Evolutionary conservation across 345 rosid species (phyloP).

Genomic region (Populus ilicifolia): DNA sequence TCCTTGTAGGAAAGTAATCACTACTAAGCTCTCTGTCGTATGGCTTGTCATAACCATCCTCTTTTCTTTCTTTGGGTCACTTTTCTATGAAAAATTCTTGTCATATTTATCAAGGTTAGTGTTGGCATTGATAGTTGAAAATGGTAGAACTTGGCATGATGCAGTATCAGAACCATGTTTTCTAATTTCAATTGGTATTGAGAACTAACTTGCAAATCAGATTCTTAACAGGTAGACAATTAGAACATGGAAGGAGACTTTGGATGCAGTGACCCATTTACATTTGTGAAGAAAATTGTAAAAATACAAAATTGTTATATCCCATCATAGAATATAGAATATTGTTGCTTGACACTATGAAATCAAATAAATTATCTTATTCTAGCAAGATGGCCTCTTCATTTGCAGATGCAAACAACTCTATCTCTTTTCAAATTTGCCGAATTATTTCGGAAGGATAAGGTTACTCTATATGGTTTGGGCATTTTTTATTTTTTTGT

Average conservation of each 20-base stretch:
- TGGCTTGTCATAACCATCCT: neutral
- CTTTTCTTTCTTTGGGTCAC: neutral
- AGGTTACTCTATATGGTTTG: too few species aligned
- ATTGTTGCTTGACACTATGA: neutral
- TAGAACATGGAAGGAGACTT: neutral
- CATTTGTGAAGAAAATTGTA: neutral
- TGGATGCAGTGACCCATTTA: neutral
- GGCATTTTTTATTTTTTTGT: too few species aligned
- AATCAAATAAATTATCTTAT: too few species aligned
- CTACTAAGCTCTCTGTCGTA: neutral
- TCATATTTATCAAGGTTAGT: neutral
- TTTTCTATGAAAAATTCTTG: neutral
- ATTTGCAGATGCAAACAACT: neutral
- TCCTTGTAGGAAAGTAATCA: neutral
- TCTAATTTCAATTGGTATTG: neutral
- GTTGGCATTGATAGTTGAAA: neutral
- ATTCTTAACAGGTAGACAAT: neutral
- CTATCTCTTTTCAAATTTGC: neutral
- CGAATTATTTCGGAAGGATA: too few species aligned
- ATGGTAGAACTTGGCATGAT: neutral
- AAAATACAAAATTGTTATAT: neutral
- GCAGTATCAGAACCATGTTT: neutral
- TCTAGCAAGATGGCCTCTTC: neutral
- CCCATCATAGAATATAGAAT: neutral
- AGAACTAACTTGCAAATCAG: neutral